Base-by-base conservation (phyloP, 2,329 filamentous ascomycete genomes). In the Phyllosticta paracitricarpa region DNA sequence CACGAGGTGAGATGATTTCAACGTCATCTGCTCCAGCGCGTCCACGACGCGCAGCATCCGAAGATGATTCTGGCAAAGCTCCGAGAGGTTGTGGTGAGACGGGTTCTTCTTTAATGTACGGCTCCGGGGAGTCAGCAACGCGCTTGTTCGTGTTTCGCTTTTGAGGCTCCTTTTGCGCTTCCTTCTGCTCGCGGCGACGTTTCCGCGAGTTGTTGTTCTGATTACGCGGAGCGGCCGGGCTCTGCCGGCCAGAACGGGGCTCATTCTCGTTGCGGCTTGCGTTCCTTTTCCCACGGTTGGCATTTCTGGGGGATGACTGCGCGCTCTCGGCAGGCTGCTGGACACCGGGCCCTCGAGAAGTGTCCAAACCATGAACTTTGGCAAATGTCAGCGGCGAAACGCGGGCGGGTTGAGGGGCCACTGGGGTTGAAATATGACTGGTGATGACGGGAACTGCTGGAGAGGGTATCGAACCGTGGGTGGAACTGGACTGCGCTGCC, bases 351-450 rank as follows among this genome's bases (percentile, higher is more conserved):
- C 65, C 81, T 77, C 71, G 88, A 80, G 60, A 14, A 8, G 60
- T 30, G 10, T 65, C 84, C 66, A 81, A 69, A 57, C 76, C 72
- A 63, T 80, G 75, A 59, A 77, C 73, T 69, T 82, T 83, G 61
- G 79, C 72, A 54, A 78, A 76, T 61, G 82, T 79, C 63, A 85
- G 73, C 55, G 82, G 81, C 26, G 83, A 83, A 25, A 84, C 84
- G 69, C 89, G 87, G 56, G 86, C 85, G 59, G 89, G 88, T 69
- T 89, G 89, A 26, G 89, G 89, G 58, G 89, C 89, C 69, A 87
- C 76, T 52, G 87, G 88, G 40, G 85, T 86, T 57, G 86, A 83
- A 68, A 92, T 86, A 70, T 91, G 87, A 66, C 85, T 86, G 69
- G 85, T 84, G 67, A 92, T 80, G 58, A 82, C 74, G 59, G 75